Evolutionary conservation across 192 early-diverging fungal genomes (phyloP).

Genomic region (Coemansia brasiliensis): DNA sequence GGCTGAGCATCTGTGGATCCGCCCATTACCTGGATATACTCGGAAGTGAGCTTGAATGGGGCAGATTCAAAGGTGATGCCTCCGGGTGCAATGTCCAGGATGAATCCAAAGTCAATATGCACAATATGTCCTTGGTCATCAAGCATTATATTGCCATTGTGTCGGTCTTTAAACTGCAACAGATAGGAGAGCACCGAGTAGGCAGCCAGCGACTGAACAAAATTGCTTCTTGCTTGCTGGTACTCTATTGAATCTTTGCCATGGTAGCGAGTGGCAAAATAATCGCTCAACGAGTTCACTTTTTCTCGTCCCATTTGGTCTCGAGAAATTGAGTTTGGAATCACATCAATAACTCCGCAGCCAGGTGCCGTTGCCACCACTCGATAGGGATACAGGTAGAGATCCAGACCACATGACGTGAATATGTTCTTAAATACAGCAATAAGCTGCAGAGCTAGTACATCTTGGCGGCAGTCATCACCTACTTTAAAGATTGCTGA

Average conservation of each 20-base stretch:
- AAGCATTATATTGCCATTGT: constrained; percentile 99
- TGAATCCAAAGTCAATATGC: constrained; percentile 99
- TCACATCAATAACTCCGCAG: constrained; percentile 98
- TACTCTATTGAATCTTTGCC: constrained; percentile 85
- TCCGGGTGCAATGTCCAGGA: constrained; percentile 97
- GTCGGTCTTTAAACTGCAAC: constrained; percentile 97
- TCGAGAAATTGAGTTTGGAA: constrained; percentile 93
- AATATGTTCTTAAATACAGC: constrained; percentile 97
- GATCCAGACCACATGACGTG: constrained; percentile 81
- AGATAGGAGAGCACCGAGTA: constrained; percentile 94
- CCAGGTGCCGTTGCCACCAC: constrained; percentile 97
- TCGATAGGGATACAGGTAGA: constrained; percentile 96
- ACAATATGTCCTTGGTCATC: constrained; percentile 94
- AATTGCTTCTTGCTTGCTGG: constrained; percentile 89
- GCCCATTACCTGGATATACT: constrained; percentile 97
- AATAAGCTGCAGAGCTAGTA: constrained; percentile 96
- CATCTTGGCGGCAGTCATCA: constrained; percentile 99
- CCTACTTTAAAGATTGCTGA: constrained; percentile 99
- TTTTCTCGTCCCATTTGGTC: constrained; percentile 98
- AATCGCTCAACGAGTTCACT: constrained; percentile 95
- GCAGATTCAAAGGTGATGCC: constrained; percentile 93
- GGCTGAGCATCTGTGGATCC: constrained; percentile 76
- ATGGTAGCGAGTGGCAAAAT: constrained; percentile 91
- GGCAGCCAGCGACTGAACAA: constrained; percentile 92
- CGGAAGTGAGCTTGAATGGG: constrained; percentile 97